These are phyloP conservation scores for Talaromyces sp. DNA, from an alignment of 2,329 filamentous ascomycete species.

Conservation along the genomic window DNA sequence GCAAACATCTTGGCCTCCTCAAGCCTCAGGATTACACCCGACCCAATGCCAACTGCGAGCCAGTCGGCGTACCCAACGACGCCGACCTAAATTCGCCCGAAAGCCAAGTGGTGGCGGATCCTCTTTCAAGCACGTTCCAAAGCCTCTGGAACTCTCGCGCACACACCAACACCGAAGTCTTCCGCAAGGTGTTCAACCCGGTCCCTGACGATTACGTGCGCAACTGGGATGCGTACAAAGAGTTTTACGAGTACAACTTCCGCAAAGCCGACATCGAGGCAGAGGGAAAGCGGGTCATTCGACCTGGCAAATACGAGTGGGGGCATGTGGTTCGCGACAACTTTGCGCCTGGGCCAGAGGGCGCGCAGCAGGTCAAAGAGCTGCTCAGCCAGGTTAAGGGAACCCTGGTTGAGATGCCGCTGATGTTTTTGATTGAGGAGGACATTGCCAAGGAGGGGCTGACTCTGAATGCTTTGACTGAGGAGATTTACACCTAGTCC, in stretches of 20 bases:
- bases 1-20: slow-evolving; percentile 82
- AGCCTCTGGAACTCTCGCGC: slow-evolving; percentile 56
- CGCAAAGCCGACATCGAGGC: slow-evolving; percentile 36
- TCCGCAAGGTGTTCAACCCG: slow-evolving; percentile 57
- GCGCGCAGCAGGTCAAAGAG: slow-evolving; percentile 68
- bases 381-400: slow-evolving; percentile 63
- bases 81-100: slow-evolving; percentile 50
- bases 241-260: slow-evolving; percentile 60
- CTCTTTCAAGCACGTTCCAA: slow-evolving; percentile 52
- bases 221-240: slow-evolving; percentile 59
- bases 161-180: slow-evolving; percentile 55
- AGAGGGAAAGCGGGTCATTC: slow-evolving; percentile 38
- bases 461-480: slow-evolving; percentile 64
- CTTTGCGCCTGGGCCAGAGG: slow-evolving; percentile 57
- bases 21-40: slow-evolving; percentile 64
- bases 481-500: slow-evolving; percentile 62
- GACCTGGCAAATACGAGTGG: slow-evolving; percentile 61
- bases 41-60: slow-evolving; percentile 54
- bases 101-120: slow-evolving; percentile 51
- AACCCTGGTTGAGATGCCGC: slow-evolving; percentile 81
- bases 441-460: slow-evolving; percentile 83
- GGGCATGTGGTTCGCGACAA: slow-evolving; percentile 82
- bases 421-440: slow-evolving; percentile 77
- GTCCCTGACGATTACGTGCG: slow-evolving; percentile 56
- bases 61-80: slow-evolving; percentile 51